Evolutionary conservation across 768 basidiomycete species (phyloP).

Genomic region (Tulasnella sp.): DNA sequence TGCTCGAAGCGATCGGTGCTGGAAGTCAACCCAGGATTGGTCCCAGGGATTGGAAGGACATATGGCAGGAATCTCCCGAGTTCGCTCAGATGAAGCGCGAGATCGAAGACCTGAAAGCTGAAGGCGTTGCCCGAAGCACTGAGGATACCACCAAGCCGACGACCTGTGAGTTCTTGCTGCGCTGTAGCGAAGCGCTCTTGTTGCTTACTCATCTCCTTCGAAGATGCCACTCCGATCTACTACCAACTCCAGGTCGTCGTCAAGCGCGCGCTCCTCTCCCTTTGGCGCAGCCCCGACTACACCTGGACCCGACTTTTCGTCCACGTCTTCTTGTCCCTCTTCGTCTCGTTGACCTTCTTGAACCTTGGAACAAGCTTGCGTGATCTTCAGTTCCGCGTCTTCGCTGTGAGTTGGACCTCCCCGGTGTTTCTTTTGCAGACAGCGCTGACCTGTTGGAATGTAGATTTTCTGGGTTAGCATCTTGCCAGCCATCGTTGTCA

Average conservation of each 20-base stretch:
- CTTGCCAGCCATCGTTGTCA: constrained; percentile 70
- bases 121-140: constrained; percentile 46
- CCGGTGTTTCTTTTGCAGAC: too few relatives aligned
- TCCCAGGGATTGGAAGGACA: constrained; percentile 41
- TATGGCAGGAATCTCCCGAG: constrained; percentile 42
- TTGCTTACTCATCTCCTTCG: not conserved
- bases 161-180: constrained; percentile 45
- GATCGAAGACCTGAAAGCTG: constrained; percentile 41
- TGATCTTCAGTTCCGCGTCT: constrained; percentile 75
- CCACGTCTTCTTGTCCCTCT: constrained; percentile 64
- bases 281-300: constrained; percentile 84
- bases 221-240: constrained; percentile 71
- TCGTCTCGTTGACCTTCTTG: constrained; percentile 75
- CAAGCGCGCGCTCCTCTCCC: constrained; percentile 59
- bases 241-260: constrained; percentile 71
- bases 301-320: constrained; percentile 79
- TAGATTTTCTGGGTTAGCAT: constrained; percentile 57
- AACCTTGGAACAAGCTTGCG: constrained; percentile 60
- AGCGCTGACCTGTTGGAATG: not conserved
- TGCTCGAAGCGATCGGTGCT: constrained; percentile 85
- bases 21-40: constrained; percentile 41
- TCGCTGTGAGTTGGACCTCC: constrained; percentile 47
- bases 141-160: constrained; percentile 44
- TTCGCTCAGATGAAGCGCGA: constrained; percentile 37
- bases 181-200: not conserved